A percentile compares a stretch with the other conserved stretches of the same genome.
These are phyloP conservation scores for Penicillium concentricum DNA, from an alignment of 2,329 filamentous ascomycete species.

Conservation along the genomic window DNA sequence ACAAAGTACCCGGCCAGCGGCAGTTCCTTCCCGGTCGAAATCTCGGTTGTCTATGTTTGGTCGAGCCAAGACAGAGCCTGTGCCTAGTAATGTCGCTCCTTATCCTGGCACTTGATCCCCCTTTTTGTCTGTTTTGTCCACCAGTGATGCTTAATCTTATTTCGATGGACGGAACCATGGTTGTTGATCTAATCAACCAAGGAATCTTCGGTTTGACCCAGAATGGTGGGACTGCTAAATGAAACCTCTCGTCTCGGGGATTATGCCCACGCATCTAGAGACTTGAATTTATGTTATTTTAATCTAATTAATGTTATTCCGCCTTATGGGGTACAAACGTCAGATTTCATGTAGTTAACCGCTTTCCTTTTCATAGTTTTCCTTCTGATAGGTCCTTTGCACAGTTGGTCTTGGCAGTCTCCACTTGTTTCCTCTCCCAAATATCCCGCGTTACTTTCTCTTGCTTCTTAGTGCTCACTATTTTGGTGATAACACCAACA, in stretches of 20 bases:
- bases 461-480: background rate
- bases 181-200: background rate
- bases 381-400: background rate
- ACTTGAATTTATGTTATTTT: background rate
- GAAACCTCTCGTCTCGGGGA: background rate
- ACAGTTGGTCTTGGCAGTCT: background rate
- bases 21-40: slow-evolving; percentile 30
- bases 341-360: background rate
- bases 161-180: background rate
- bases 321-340: background rate
- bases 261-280: background rate
- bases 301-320: background rate
- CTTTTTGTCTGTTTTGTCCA: background rate
- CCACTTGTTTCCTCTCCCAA: background rate
- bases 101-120: slow-evolving; percentile 37
- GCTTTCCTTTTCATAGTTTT: slow-evolving; percentile 1
- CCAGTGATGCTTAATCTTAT: background rate
- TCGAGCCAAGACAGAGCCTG: slow-evolving; percentile 24
- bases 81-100: slow-evolving; percentile 27
- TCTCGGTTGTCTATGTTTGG: slow-evolving; percentile 32
- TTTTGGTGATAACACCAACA: background rate
- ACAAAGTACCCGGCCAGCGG: slow-evolving; percentile 7
- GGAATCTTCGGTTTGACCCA: background rate
- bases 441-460: background rate
- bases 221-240: background rate